phyloP scores from a whole-genome alignment of 768 basidiomycete genomes.

The Leccinum uliginosum region DNA sequence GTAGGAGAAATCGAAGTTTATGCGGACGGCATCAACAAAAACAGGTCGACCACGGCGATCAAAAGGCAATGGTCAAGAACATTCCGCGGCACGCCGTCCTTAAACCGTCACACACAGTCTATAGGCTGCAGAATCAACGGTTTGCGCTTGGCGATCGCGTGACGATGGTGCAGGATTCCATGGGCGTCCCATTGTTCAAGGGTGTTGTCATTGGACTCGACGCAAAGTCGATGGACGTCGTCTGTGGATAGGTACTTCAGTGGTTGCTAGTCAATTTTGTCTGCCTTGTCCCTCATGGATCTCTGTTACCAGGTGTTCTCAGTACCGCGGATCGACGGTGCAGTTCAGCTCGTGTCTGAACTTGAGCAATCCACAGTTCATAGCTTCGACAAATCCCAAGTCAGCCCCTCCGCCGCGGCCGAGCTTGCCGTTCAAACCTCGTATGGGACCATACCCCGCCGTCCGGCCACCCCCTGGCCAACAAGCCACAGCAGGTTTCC shows the following conservation, averaged over 20 bases:
- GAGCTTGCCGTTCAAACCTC: constrained; percentile 57
- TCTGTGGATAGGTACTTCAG: constrained; percentile 81
- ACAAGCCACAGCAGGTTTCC: constrained; percentile 51
- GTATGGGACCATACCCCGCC: constrained; percentile 60
- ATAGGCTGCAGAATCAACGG: constrained; percentile 83
- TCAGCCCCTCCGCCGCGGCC: constrained; percentile 45
- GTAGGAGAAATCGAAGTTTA: constrained; percentile 75
- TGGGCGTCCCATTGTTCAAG: constrained; percentile 87
- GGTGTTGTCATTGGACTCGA: constrained; percentile 92
- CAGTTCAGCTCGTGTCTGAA: constrained; percentile 88
- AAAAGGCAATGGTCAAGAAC: constrained; percentile 92
- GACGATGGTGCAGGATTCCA: constrained; percentile 93
- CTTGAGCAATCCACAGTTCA: constrained; percentile 79
- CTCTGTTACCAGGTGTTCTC: constrained; percentile 61
- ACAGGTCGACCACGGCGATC: constrained; percentile 58
- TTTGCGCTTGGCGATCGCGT: constrained; percentile 92
- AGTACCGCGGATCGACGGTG: constrained; percentile 87
- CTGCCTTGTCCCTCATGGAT: neutral
- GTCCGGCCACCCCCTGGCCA: constrained; percentile 49
- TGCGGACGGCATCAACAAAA: constrained; percentile 62
- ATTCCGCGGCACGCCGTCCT: constrained; percentile 92
- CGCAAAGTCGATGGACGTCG: constrained; percentile 84
- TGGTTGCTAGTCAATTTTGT: neutral
- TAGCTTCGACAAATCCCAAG: constrained; percentile 66
- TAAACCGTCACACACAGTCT: constrained; percentile 86